Base-by-base conservation (phyloP, 108 stramenopile species). In the Thalassiosira profunda region DNA sequence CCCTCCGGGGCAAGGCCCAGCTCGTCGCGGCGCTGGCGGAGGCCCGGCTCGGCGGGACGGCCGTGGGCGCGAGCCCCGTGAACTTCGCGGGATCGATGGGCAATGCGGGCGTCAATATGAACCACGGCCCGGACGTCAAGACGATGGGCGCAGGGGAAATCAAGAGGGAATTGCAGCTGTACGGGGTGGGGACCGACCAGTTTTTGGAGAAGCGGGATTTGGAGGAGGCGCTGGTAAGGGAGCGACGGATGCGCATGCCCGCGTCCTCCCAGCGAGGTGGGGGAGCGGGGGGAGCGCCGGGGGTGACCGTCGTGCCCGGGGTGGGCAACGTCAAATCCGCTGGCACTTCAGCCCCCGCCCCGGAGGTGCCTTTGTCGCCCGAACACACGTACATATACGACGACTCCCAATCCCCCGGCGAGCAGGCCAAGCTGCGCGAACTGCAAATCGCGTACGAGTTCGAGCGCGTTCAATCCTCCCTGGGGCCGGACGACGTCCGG, bases 391-490 rank as follows among this genome's bases (percentile, higher is more conserved):
- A n/a, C n/a, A n/a, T n/a, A n/a, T n/a, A n/a, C n/a, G n/a, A n/a
- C n/a, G n/a, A n/a, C n/a, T n/a, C n/a, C n/a, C n/a, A n/a, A n/a
- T n/a, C n/a, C 7, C n/a, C 55, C 25, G 15, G 30, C 29, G 49
- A 72, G 20, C 24, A 42, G 11, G 29, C 70, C 14, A 76, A 76
- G 55, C 52, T 68, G 31, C 59, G 75, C 18, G 49, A 68, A 21
- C 35, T 76, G 4, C 67, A 63, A 63, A 76, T 76, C 23, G 75
- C 75, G 0, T 76, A 58, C 29, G 75, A 76, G 40, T 76, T 76
- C 36, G 75, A 76, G 15, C 61, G 67, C 28, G 51, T 76, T 0
- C 65, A 76, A 56, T 49, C 66, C 44, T 51, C 58, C 12, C 49
- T 67, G 35, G 21, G 46, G 17, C 42, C 53, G 2, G 25, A 18